Evolutionary conservation across 495 filamentous ascomycete species (phyloP).

Genomic region (Tetracladium marchalianum): DNA sequence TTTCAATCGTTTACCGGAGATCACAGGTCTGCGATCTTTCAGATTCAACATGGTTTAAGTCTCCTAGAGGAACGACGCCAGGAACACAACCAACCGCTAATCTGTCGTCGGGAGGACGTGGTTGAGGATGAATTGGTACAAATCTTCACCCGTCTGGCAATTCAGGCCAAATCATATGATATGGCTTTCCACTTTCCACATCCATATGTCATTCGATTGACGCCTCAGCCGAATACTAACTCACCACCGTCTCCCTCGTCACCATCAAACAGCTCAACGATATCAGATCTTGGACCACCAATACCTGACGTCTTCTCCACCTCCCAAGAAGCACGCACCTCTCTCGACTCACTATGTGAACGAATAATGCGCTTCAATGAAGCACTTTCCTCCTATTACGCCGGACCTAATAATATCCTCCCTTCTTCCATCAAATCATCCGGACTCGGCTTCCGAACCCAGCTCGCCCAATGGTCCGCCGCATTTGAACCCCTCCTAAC

Average conservation of each 20-base stretch:
- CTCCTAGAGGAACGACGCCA: constrained; percentile 19
- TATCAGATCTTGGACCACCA: constrained; percentile 26
- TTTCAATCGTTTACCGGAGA: constrained; percentile 19
- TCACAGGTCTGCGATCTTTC: constrained; percentile 16
- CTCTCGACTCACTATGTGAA: constrained; percentile 40
- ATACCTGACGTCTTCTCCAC: constrained; percentile 38
- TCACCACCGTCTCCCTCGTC: constrained; percentile 27
- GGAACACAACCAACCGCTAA: constrained; percentile 21
- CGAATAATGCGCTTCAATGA: constrained; percentile 44
- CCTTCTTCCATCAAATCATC: constrained; percentile 33
- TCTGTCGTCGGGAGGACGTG: constrained; percentile 26
- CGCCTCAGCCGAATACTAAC: constrained; percentile 17
- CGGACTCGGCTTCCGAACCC: constrained; percentile 23
- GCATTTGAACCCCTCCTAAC: constrained; percentile 41
- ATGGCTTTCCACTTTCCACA: constrained; percentile 52
- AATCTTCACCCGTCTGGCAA: constrained; percentile 46
- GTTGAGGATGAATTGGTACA: constrained; percentile 47
- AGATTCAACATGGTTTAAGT: constrained; percentile 16
- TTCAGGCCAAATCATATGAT: constrained; percentile 50
- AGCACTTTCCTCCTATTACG: constrained; percentile 33
- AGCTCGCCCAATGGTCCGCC: constrained; percentile 39
- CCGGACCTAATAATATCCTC: constrained; percentile 36
- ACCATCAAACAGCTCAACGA: constrained; percentile 31
- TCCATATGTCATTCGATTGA: constrained; percentile 42
- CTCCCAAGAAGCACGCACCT: constrained; percentile 35